These are phyloP conservation scores for Poa annua DNA, from an alignment of 176 grass and related monocot species.

Conservation along the genomic window DNA sequence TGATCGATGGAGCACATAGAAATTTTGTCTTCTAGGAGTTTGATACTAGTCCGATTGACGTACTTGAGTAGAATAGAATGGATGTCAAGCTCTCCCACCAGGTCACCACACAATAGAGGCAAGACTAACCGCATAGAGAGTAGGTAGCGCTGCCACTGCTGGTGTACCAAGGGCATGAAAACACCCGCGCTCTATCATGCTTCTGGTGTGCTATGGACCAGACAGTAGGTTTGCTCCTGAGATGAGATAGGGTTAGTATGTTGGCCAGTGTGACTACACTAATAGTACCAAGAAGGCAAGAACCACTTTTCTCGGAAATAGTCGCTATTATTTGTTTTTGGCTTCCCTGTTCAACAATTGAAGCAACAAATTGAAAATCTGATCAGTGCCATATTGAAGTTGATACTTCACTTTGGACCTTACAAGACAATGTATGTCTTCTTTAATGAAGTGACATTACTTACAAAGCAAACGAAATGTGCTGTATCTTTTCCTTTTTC, in stretches of 20 bases:
- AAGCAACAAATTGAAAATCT: not conserved
- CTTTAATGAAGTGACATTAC: not conserved
- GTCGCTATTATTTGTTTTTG: not conserved
- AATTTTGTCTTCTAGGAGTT: not conserved
- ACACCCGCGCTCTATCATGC: not conserved
- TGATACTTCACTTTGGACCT: conserved; percentile 27
- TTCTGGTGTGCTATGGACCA: not conserved
- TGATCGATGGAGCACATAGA: not conserved
- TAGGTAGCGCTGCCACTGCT: not conserved
- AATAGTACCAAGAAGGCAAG: not conserved
- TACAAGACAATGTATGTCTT: not conserved
- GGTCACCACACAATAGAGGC: not conserved
- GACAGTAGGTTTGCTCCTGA: not conserved
- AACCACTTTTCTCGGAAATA: not conserved
- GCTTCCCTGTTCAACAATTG: not conserved
- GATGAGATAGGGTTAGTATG: not conserved
- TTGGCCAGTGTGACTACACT: not conserved
- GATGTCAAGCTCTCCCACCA: not conserved
- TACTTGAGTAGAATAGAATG: conserved; percentile 13
- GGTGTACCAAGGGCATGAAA: not conserved
- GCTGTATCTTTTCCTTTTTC: not conserved
- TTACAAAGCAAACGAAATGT: not conserved
- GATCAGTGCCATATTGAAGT: not conserved
- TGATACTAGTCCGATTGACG: not conserved
- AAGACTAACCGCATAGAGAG: not conserved